These are phyloP conservation scores for Aspergillus ibericus DNA, from an alignment of 2,329 filamentous ascomycete species.

Conservation along the genomic window DNA sequence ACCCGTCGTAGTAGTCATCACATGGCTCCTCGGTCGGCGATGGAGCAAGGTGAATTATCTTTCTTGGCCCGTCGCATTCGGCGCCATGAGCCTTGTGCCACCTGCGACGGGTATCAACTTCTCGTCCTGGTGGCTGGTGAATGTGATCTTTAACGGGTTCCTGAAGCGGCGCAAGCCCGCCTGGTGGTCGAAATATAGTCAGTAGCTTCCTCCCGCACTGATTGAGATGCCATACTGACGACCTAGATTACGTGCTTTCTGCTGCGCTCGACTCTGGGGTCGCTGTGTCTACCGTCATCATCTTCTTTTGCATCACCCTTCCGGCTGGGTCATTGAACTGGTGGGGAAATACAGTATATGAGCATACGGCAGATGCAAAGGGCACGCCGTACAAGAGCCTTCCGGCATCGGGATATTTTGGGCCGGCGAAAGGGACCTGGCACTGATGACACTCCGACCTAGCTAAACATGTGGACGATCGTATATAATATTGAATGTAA, in stretches of 20 bases:
- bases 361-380: conserved; percentile 42
- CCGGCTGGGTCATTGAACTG: conserved; percentile 40
- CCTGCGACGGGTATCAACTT: conserved; percentile 71
- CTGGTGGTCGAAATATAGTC: conserved; percentile 53
- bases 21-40: conserved; percentile 59
- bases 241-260: conserved; percentile 43
- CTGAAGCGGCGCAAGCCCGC: conserved; percentile 45
- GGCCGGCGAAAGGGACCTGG: conserved; percentile 30
- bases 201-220: conserved; percentile 8
- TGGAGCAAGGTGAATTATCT: conserved; percentile 65
- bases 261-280: conserved; percentile 47
- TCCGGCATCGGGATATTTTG: conserved; percentile 32
- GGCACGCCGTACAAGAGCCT: conserved; percentile 37
- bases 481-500: no score
- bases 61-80: conserved; percentile 67
- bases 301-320: conserved; percentile 48
- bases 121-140: conserved; percentile 62
- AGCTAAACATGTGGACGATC: no score
- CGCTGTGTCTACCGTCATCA: conserved; percentile 45
- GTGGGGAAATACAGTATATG: conserved; percentile 46
- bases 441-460: conserved; percentile 11
- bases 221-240: conserved; percentile 8
- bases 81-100: conserved; percentile 63
- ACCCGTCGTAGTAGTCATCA: conserved; percentile 60
- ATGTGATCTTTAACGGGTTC: conserved; percentile 49